These are phyloP conservation scores for Delonix regia DNA, from an alignment of 306 rosid species.

Conservation along the genomic window DNA sequence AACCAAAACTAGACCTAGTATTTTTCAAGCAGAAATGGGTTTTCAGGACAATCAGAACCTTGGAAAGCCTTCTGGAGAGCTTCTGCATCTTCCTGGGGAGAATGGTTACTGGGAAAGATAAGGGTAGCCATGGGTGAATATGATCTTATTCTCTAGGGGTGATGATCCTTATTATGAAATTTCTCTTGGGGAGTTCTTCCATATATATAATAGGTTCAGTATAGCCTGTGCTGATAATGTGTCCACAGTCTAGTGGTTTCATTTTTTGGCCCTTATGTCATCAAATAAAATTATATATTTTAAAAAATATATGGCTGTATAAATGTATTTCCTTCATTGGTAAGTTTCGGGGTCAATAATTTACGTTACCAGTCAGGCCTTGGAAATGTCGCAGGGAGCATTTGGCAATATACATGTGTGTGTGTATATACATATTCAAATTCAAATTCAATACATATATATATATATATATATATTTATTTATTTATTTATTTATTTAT, in stretches of 20 bases:
- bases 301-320: no score
- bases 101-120: conserved; percentile 2
- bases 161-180: background rate
- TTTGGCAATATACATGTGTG: background rate
- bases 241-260: background rate
- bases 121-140: conserved; percentile 26
- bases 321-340: conserved; percentile 24
- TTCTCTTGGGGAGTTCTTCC: background rate
- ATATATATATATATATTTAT: no score
- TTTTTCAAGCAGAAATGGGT: background rate
- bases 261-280: background rate
- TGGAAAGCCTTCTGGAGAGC: background rate
- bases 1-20: background rate
- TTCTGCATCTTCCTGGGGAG: conserved; percentile 20
- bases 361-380: background rate
- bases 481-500: background rate
- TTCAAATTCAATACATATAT: no score
- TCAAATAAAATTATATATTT: background rate
- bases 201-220: background rate
- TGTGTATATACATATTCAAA: background rate
- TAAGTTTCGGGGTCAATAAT: background rate
- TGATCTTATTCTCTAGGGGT: background rate
- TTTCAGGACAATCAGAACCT: conserved; percentile 14
- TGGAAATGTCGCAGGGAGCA: conserved; percentile 10
- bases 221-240: background rate